These are phyloP conservation scores for Phylloporus sp. DNA, from an alignment of 768 basidiomycete species.

Conservation along the genomic window DNA sequence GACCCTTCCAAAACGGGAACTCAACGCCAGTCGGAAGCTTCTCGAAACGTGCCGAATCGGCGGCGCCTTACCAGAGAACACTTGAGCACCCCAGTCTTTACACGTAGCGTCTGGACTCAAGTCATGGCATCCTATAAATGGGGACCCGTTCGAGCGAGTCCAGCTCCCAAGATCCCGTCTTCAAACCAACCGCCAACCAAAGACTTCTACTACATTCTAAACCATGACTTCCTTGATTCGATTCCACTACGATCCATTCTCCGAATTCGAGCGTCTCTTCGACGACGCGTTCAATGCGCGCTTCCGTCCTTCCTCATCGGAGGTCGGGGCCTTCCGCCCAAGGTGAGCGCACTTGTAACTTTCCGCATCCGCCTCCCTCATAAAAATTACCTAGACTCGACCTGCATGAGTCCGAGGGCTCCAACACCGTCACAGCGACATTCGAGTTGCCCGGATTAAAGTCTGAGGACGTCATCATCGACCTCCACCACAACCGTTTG, in stretches of 20 bases:
- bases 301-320: conserved; percentile 15
- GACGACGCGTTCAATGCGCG: conserved; percentile 5
- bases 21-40: background rate
- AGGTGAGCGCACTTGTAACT: conserved; percentile 8
- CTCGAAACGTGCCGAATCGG: background rate
- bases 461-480: conserved; percentile 44
- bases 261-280: background rate
- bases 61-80: background rate
- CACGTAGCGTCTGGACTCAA: too few relatives aligned
- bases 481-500: conserved; percentile 41
- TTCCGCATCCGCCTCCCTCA: too few relatives aligned
- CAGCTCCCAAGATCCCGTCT: background rate
- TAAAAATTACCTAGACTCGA: conserved; percentile 33
- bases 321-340: conserved; percentile 12
- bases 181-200: background rate
- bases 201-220: background rate
- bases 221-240: conserved; percentile 7
- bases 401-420: conserved; percentile 38
- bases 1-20: conserved; percentile 4
- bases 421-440: conserved; percentile 42
- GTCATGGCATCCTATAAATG: too few relatives aligned
- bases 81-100: too few relatives aligned
- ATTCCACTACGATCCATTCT: conserved; percentile 3
- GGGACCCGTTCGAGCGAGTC: too few relatives aligned
- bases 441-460: conserved; percentile 33